Evolutionary conservation across 306 rosid species (phyloP), one percentile per base, ranked within the genome.

Genomic region (Prunus davidiana): DNA sequence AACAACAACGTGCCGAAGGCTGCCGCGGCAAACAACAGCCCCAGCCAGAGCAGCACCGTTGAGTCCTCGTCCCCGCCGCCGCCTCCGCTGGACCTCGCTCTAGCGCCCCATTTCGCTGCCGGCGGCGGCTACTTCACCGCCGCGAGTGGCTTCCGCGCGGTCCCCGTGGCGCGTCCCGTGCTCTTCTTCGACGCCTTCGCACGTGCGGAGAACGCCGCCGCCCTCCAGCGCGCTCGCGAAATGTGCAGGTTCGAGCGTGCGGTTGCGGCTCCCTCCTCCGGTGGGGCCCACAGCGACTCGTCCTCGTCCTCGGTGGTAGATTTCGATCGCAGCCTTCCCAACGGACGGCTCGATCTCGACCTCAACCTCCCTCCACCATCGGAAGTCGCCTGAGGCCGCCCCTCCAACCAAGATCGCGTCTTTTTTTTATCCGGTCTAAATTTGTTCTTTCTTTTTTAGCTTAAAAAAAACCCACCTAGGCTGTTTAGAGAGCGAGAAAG

Each of bases 351-450:
- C 67, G 88, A 87, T 84, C 91, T 93, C 14, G 97, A 93, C 65
- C 97, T 93, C 5, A 93, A 93, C 75, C 80, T 77, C 12, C 87
- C 91, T 8, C 93, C 97, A 0, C 91, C 87, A 0, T 80, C 87
- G 6, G 96, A 88, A 70, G 91, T 79, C 51, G 93, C 88, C 3
- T 93, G 84, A 88, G 64, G 55, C 55, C 32, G 62, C 72, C 4
- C 8, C 67, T 18, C 67, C 73, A 25, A 28, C n/a, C 3, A 34
- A 81, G 74, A 64, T 38, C 69, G 71, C 64, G 72, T 45, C 0
- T 0, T 45, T 72, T 83, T 80, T 60, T 0, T 11, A 3, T 64
- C 11, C 32, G 28, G 18, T 55, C 12, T 2, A 61, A 43, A 30
- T 38, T 15, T 45, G 16, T 55, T 52, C 51, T 10, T 14, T 77